Base-by-base conservation (phyloP, 129 eudicot genomes). In the Saussurea involucrata region DNA sequence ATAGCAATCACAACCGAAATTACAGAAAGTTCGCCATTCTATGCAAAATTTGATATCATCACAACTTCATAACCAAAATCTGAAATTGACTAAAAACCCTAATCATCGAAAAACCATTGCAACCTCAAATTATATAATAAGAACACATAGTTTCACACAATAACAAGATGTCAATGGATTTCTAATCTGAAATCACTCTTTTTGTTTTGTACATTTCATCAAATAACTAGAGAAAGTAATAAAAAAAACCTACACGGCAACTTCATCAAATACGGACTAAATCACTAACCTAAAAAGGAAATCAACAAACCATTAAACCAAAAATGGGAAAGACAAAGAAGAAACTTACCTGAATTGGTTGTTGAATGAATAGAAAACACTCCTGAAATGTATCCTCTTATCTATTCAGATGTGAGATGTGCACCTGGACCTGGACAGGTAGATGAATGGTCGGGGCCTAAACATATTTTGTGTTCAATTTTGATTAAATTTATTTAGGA, bases 291-390 rank as follows among this genome's bases (percentile, higher is more conserved):
- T 20, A 66, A 60, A 65, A 53, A 34, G 34, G 74, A 66, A 73
- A 34, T 12, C 25, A 37, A 73, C 69, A 67, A 34, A 3, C 42
- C 28, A 73, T 20, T 42, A 25, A 55, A 67, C 65, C 71, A 81
- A 57, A 81, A 81, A 21, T 68, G 15, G 71, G 22, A 46, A 81
- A n/a, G 32, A 80, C 34, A 8, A 80, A 15, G 44, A 80, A 66
- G 57, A 73, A 11, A 55, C 32, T 65, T 68, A 81, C 80, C 64
- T 74, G 80, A 74, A 55, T 80, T 80, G 71, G 60, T 75, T 25
- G 53, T 73, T 74, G 0, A 7, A 72, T 58, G 76, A 27, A 80
- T 24, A 46, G 17, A 74, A 61, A 17, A 6, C 34, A 33, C 42
- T 75, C 71, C 61, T 0, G 6, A 37, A 74, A 74, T 21, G 58